phyloP scores from a whole-genome alignment of 768 basidiomycete species.

The Kwoniella sp. region DNA sequence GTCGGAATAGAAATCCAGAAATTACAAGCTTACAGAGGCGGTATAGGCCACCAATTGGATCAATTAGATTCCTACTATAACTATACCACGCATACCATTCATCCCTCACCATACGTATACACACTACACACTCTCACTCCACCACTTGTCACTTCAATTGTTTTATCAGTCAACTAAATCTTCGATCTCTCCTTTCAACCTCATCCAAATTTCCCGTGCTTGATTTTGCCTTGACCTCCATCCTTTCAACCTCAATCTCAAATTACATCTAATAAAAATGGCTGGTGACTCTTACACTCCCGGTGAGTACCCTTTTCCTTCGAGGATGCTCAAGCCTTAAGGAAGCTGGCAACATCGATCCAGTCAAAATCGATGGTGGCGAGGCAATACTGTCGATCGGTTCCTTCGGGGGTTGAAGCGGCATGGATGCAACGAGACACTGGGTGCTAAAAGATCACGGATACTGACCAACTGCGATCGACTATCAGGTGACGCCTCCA shows the following conservation, averaged over 20 bases:
- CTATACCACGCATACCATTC: no score
- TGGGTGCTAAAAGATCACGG: not conserved
- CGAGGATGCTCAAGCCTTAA: not conserved
- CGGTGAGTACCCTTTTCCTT: slow-evolving; percentile 13
- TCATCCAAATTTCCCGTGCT: not conserved
- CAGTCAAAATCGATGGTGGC: no score
- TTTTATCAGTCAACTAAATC: not conserved
- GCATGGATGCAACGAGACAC: no score
- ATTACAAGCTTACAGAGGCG: slow-evolving; percentile 5
- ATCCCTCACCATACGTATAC: not conserved
- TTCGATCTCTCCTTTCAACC: slow-evolving; percentile 10
- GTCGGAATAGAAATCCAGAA: slow-evolving; percentile 15
- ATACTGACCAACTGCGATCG: not conserved
- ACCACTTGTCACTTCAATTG: not conserved
- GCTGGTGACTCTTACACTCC: slow-evolving; percentile 31
- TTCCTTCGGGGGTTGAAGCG: no score
- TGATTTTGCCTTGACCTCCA: not conserved
- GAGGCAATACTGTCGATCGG: slow-evolving; percentile 2
- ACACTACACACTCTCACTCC: slow-evolving; percentile 1
- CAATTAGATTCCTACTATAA: no score
- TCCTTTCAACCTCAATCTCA: not conserved
- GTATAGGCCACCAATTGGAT: not conserved
- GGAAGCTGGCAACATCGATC: no score
- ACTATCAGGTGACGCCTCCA: slow-evolving; percentile 71
- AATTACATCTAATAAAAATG: slow-evolving; percentile 17